These are phyloP conservation scores for Eimeria tenella DNA, from an alignment of 169 alveolate genomes.

Conservation along the genomic window DNA sequence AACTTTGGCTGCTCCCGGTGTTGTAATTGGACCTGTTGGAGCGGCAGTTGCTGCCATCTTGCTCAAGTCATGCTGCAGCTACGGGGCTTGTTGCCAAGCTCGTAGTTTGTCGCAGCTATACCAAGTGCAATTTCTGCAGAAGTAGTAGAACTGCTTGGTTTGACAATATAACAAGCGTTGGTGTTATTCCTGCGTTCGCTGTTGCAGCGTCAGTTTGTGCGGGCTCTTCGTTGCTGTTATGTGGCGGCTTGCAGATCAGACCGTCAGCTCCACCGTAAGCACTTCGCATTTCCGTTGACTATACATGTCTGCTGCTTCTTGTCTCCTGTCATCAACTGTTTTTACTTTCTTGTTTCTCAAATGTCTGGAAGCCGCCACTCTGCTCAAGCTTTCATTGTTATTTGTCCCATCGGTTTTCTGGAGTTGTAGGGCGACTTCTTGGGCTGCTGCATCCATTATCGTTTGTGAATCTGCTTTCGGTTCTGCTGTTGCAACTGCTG, in stretches of 20 bases:
- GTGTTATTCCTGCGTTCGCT: not conserved
- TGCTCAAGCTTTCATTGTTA: too few species aligned
- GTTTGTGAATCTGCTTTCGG: not conserved
- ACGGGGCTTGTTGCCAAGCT: too few species aligned
- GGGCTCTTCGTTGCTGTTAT: conserved; percentile 38
- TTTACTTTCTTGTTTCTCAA: too few species aligned
- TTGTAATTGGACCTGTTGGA: not conserved
- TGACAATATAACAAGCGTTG: too few species aligned
- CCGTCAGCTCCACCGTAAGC: conserved; percentile 32
- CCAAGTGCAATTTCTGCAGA: too few species aligned
- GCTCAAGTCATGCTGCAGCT: too few species aligned
- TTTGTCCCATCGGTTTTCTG: not conserved
- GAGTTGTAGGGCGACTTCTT: not conserved
- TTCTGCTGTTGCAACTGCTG: not conserved
- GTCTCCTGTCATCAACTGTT: not conserved
- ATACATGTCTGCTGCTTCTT: not conserved
- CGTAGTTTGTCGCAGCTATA: too few species aligned
- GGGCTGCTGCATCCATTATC: not conserved
- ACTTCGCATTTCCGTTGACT: not conserved
- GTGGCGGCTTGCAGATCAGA: conserved; percentile 44
- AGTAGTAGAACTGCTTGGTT: too few species aligned
- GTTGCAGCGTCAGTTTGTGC: conserved; percentile 67
- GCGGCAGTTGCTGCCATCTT: too few species aligned
- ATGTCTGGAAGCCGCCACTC: too few species aligned
- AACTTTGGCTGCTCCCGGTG: not conserved